These are phyloP conservation scores for Vitis hybrid DNA, from an alignment of 177 flowering plant species.

Conservation along the genomic window DNA sequence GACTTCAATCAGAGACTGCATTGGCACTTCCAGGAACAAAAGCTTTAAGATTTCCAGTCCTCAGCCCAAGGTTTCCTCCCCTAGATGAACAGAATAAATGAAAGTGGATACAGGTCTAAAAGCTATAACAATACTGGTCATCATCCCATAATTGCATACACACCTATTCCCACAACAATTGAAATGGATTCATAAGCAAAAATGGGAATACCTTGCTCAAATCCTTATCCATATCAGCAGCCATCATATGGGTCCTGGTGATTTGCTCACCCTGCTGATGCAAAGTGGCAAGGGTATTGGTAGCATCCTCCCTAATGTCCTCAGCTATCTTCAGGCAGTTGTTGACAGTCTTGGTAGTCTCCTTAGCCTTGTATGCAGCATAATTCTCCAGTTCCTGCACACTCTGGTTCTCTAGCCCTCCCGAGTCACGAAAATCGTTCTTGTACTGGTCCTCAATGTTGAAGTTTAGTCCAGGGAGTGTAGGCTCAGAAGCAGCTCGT, in stretches of 20 bases:
- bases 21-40: too few species aligned
- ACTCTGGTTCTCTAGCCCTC: constrained; percentile 62
- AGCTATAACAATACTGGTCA: too few species aligned
- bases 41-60: too few species aligned
- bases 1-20: too few species aligned
- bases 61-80: too few species aligned
- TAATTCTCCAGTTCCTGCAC: constrained; percentile 76
- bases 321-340: constrained; percentile 80
- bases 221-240: constrained; percentile 71
- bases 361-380: constrained; percentile 72
- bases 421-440: constrained; percentile 46
- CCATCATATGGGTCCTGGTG: constrained; percentile 63
- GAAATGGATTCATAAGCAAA: not conserved
- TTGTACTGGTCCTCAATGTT: constrained; percentile 34
- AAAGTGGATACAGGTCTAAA: too few species aligned
- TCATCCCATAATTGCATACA: not conserved
- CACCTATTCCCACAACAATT: not conserved
- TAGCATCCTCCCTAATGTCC: constrained; percentile 76
- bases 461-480: constrained; percentile 18
- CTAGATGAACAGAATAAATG: too few species aligned
- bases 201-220: constrained; percentile 57
- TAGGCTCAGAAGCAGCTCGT: constrained; percentile 60
- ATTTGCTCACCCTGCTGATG: constrained; percentile 96
- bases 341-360: constrained; percentile 63
- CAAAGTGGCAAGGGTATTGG: constrained; percentile 69